Evolutionary conservation across 805 yeast genomes (phyloP), one percentile per base, ranked within the genome.

Genomic region (Myxozyma melibiosi): DNA sequence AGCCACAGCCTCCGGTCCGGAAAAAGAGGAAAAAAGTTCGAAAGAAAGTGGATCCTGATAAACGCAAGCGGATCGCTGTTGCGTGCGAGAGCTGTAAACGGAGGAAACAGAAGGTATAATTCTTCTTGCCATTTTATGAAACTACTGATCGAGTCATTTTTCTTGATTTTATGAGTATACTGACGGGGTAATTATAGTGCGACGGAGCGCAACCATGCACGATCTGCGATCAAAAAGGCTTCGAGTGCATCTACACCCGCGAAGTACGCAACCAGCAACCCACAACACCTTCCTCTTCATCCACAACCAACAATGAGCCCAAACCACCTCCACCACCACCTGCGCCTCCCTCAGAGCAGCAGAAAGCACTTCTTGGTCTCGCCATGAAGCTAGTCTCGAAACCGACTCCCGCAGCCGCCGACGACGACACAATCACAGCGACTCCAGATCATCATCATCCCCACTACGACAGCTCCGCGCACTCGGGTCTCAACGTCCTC

Each of bases 71-170:
- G 58, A 78, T 76, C 16, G 75, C 80, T 1, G 70, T 73, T 57
- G 81, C 81, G 5, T 78, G 81, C 56, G 80, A 78, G 54, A 67
- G 67, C 52, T 78, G 81, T 66, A 76, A 76, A 64, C 72, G 70
- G 50, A 62, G 80, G 41, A 78, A 78, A 65, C 74, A 64, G 49
- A 66, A 61, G 42, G 57, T 53, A 28, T 16, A 50, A 16, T 5
- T n/a, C n/a, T n/a, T n/a, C n/a, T n/a, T n/a, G n/a, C n/a, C n/a
- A n/a, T n/a, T n/a, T n/a, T n/a, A n/a, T n/a, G n/a, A n/a, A n/a
- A n/a, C n/a, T n/a, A n/a, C n/a, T n/a, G n/a, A n/a, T n/a, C n/a
- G n/a, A n/a, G n/a, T n/a, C n/a, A n/a, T n/a, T n/a, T 4, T 34
- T 34, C 18, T 34, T 34, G 38, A 5, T 9, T 65, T 18, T 65